Evolutionary conservation across 23 red algal genomes (phyloP).

Genomic region (Gracilaria vermiculophylla): DNA sequence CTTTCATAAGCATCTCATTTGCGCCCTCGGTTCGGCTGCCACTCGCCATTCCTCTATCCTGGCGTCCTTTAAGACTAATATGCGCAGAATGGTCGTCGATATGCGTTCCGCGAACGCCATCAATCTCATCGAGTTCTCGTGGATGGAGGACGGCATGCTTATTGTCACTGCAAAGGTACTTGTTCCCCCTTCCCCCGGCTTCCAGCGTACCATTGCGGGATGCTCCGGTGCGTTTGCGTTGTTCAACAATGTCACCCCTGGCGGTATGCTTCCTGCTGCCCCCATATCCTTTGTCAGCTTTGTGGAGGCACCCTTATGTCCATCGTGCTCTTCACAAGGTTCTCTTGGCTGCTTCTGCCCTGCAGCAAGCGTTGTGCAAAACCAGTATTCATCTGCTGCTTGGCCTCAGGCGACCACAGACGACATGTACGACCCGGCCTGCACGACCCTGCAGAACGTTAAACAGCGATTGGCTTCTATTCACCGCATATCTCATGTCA

Average conservation of each 20-base stretch:
- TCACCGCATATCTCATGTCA: constrained; percentile 53
- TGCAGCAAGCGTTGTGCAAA: neutral
- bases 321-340: constrained; percentile 18
- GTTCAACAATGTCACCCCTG: constrained; percentile 37
- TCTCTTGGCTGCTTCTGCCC: constrained; percentile 51
- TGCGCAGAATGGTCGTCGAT: constrained; percentile 57
- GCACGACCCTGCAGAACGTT: constrained; percentile 28
- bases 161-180: constrained; percentile 60
- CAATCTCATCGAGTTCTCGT: constrained; percentile 62
- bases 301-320: constrained; percentile 49
- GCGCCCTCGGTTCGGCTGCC: constrained; percentile 44
- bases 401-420: constrained; percentile 20
- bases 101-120: constrained; percentile 42
- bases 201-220: neutral
- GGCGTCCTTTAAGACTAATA: constrained; percentile 24
- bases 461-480: constrained; percentile 5
- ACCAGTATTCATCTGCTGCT: constrained; percentile 12
- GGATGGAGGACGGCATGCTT: constrained; percentile 62
- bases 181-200: constrained; percentile 25
- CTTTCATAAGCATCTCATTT: constrained; percentile 66
- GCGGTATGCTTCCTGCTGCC: constrained; percentile 4
- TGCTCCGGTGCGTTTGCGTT: constrained; percentile 65
- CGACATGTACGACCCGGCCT: neutral
- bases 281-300: constrained; percentile 58
- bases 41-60: constrained; percentile 9